phyloP scores from a whole-genome alignment of 192 early-diverging fungal genomes.

The Gonapodya prolifera region DNA sequence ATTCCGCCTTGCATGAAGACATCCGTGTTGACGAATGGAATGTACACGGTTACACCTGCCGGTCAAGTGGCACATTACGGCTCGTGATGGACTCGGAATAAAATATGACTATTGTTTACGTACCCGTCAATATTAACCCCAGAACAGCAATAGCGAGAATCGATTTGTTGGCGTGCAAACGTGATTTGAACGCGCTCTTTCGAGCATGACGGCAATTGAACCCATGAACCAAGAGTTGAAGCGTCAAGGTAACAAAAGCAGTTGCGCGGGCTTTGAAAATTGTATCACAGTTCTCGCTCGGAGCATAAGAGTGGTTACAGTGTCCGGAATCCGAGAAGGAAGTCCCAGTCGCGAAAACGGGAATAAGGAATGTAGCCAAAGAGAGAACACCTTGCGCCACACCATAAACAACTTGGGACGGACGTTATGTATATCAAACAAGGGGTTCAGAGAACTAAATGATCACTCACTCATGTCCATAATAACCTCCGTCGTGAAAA shows the following conservation, averaged over 20 bases:
- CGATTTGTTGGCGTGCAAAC: neutral
- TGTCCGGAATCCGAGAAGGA: slow-evolving; percentile 3
- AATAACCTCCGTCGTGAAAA: slow-evolving; percentile 52
- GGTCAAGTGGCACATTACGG: slow-evolving; percentile 36
- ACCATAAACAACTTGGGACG: slow-evolving; percentile 39
- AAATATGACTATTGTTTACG: slow-evolving; percentile 34
- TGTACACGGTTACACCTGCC: slow-evolving; percentile 43
- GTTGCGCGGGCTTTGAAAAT: slow-evolving; percentile 61
- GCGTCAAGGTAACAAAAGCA: slow-evolving; percentile 55
- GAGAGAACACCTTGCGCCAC: neutral
- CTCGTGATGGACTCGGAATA: slow-evolving; percentile 26
- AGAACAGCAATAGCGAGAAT: slow-evolving; percentile 25
- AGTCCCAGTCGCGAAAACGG: neutral
- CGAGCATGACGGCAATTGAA: slow-evolving; percentile 61
- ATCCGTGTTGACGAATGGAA: slow-evolving; percentile 47
- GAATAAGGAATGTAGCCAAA: slow-evolving; percentile 6
- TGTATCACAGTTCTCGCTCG: slow-evolving; percentile 36
- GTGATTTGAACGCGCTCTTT: slow-evolving; percentile 11
- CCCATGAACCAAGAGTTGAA: slow-evolving; percentile 57
- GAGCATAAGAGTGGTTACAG: slow-evolving; percentile 36
- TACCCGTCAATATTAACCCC: slow-evolving; percentile 17
- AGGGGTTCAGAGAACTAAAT: slow-evolving; percentile 21
- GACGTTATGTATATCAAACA: slow-evolving; percentile 47
- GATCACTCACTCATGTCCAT: slow-evolving; percentile 33
- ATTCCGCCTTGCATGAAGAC: slow-evolving; percentile 15